These are phyloP conservation scores for Ophiobolus disseminans DNA, from an alignment of 2,329 filamentous ascomycete species.

Conservation along the genomic window DNA sequence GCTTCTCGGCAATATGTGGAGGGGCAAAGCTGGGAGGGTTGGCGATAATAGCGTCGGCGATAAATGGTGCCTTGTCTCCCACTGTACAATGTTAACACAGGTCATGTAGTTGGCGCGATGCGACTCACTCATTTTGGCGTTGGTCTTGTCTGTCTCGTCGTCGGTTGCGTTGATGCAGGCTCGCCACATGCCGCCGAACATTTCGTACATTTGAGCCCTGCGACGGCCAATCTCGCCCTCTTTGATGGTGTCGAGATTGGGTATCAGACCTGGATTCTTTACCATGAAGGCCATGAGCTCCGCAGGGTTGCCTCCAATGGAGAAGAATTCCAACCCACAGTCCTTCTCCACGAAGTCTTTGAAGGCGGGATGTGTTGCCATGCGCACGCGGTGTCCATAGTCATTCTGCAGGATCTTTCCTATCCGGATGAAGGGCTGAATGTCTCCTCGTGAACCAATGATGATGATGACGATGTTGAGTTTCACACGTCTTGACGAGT, in stretches of 20 bases:
- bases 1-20: slow-evolving; percentile 75
- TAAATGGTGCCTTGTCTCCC: slow-evolving; percentile 71
- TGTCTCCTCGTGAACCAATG: slow-evolving; percentile 80
- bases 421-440: slow-evolving; percentile 79
- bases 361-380: slow-evolving; percentile 81
- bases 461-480: slow-evolving; percentile 86
- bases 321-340: slow-evolving; percentile 79
- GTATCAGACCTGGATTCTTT: slow-evolving; percentile 80
- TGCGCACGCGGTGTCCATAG: slow-evolving; percentile 76
- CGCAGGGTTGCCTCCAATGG: slow-evolving; percentile 77
- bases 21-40: slow-evolving; percentile 82
- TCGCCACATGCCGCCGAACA: slow-evolving; percentile 84
- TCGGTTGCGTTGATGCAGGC: slow-evolving; percentile 78
- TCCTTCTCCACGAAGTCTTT: slow-evolving; percentile 77
- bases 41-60: slow-evolving; percentile 82
- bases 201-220: slow-evolving; percentile 75
- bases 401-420: slow-evolving; percentile 74
- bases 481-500: slow-evolving; percentile 50
- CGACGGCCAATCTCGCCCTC: slow-evolving; percentile 74
- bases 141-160: slow-evolving; percentile 67
- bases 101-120: too few species aligned
- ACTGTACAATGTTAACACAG: slow-evolving; percentile 45
- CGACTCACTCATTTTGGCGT: slow-evolving; percentile 62
- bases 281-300: slow-evolving; percentile 91
- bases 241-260: slow-evolving; percentile 73